Conservation (phyloP, 2,329 filamentous ascomycete species). For the Nannizziopsis barbatae region DNA sequence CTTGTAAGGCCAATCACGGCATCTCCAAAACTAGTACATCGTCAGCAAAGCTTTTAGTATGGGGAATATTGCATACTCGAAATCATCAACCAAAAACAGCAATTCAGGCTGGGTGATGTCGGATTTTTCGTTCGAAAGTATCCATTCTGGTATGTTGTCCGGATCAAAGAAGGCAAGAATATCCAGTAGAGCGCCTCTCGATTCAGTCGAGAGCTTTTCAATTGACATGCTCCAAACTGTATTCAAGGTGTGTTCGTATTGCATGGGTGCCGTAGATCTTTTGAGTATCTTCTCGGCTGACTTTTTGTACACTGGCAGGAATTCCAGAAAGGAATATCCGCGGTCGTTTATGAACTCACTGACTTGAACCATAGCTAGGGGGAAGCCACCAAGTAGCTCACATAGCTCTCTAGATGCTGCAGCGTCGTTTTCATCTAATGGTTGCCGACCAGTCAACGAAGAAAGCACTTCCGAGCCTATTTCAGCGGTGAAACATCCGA, state of each 20-base stretch:
- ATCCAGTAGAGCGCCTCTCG: neutral
- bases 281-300: slow-evolving; percentile 1
- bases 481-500: slow-evolving; percentile 2
- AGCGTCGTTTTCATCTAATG: slow-evolving; percentile 1
- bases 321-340: slow-evolving; percentile 9
- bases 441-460: slow-evolving; percentile 4
- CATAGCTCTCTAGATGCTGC: neutral
- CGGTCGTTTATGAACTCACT: slow-evolving; percentile 6
- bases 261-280: neutral
- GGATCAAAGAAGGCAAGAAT: slow-evolving; percentile 9
- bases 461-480: slow-evolving; percentile 2
- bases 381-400: slow-evolving; percentile 5
- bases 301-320: slow-evolving; percentile 1
- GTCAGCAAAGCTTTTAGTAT: neutral
- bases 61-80: slow-evolving; percentile 4
- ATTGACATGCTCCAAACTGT: slow-evolving; percentile 8
- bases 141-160: slow-evolving; percentile 3
- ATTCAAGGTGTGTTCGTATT: slow-evolving; percentile 7
- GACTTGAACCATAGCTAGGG: slow-evolving; percentile 9
- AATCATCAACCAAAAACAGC: slow-evolving; percentile 7
- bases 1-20: slow-evolving; percentile 6
- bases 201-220: neutral
- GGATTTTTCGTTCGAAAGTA: slow-evolving; percentile 16
- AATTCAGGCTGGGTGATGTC: slow-evolving; percentile 1
- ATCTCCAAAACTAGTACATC: slow-evolving; percentile 6